These are phyloP conservation scores for Triticum monococcum DNA, from an alignment of 176 grass and related monocot genomes.

Conservation along the genomic window DNA sequence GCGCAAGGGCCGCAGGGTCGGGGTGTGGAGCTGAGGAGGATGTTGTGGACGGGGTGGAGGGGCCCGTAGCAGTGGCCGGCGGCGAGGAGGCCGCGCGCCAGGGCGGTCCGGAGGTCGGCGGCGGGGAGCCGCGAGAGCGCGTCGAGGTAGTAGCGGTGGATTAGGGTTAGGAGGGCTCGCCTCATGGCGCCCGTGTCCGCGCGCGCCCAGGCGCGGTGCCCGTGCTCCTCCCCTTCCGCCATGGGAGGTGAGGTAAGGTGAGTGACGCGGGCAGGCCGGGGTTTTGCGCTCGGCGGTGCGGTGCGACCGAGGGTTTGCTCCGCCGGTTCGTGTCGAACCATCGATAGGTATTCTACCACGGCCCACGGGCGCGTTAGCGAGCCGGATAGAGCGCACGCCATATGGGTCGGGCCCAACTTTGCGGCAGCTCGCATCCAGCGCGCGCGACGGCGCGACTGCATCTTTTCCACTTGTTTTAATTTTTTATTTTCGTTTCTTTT, in stretches of 20 bases:
- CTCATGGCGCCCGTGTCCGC: background rate
- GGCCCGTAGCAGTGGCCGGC: conserved; percentile 11
- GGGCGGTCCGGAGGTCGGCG: background rate
- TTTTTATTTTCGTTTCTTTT: too few species aligned
- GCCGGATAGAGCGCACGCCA: too few species aligned
- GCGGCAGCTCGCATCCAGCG: too few species aligned
- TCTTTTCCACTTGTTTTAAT: too few species aligned
- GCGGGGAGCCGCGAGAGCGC: background rate
- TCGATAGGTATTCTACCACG: too few species aligned
- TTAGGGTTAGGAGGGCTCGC: background rate
- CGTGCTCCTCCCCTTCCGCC: background rate
- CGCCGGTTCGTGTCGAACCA: too few species aligned
- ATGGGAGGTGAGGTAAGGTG: background rate
- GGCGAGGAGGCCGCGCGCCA: conserved; percentile 8
- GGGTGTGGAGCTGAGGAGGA: conserved; percentile 19
- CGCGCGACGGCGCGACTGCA: too few species aligned
- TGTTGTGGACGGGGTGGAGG: conserved; percentile 12
- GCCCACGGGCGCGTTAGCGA: too few species aligned
- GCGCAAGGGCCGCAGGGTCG: conserved; percentile 1
- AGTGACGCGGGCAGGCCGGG: background rate
- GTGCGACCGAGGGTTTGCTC: background rate
- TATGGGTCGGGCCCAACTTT: too few species aligned
- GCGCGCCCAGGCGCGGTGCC: background rate
- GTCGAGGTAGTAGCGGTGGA: background rate
- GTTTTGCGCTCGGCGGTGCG: background rate